Percentiles rank a stretch among this genome's conserved stretches.
Evolutionary conservation across 305 asterid species (phyloP).

Genomic region (Striga hermonthica): DNA sequence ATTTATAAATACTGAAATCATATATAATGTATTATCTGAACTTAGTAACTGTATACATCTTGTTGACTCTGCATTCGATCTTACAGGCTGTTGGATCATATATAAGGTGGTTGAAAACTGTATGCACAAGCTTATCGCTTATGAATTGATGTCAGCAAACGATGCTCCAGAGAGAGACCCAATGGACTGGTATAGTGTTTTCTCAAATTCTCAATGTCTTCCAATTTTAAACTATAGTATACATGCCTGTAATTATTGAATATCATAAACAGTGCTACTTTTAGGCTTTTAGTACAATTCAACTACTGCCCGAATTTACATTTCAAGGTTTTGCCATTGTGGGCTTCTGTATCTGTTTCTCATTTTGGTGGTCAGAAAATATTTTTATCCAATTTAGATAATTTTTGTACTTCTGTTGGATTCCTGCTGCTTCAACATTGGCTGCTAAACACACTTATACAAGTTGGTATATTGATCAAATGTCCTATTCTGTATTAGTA

Average conservation of each 20-base stretch:
- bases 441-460: too few relatives aligned
- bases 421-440: too few relatives aligned
- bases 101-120: conserved; percentile 54
- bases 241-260: not conserved
- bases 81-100: conserved; percentile 84
- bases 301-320: conserved; percentile 4
- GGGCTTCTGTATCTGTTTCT: conserved; percentile 8
- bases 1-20: too few relatives aligned
- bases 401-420: too few relatives aligned
- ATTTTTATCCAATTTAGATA: too few relatives aligned
- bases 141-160: conserved; percentile 93
- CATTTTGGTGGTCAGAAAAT: not conserved
- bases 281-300: not conserved
- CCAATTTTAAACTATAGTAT: not conserved
- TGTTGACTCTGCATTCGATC: conserved; percentile 30
- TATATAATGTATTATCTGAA: too few relatives aligned
- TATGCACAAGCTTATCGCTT: conserved; percentile 62
- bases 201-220: conserved; percentile 18
- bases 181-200: conserved; percentile 69
- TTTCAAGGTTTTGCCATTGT: not conserved
- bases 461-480: too few relatives aligned
- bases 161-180: conserved; percentile 98
- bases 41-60: not conserved
- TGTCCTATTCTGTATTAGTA: too few relatives aligned
- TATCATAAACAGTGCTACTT: conserved; percentile 3